Conservation (phyloP, 2,329 filamentous ascomycete genomes). For the Pseudogymnoascus sp. region DNA sequence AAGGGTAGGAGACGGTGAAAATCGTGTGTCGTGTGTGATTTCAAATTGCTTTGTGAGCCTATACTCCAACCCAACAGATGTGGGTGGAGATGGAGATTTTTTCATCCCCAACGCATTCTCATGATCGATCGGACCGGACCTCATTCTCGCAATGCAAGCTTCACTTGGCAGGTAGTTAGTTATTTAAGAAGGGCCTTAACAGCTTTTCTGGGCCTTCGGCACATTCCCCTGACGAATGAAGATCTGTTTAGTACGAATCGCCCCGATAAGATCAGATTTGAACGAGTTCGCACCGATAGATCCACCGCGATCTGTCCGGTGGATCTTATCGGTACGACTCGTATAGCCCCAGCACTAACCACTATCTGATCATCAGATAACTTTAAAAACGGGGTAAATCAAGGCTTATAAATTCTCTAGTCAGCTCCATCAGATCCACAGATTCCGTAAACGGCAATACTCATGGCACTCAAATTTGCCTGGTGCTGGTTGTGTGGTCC, state of each 20-base stretch:
- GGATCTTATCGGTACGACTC: neutral
- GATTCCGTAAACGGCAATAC: neutral
- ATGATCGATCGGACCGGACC: neutral
- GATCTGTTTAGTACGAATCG: neutral
- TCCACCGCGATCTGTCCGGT: neutral
- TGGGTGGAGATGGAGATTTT: neutral
- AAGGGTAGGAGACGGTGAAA: neutral
- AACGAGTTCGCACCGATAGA: neutral
- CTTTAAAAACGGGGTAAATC: slow-evolving; percentile 2
- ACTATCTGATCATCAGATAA: slow-evolving; percentile 1
- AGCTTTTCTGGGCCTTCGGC: neutral
- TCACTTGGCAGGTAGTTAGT: neutral
- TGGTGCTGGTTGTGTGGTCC: neutral
- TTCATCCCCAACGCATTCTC: neutral
- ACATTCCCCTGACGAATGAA: neutral
- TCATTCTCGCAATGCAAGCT: neutral
- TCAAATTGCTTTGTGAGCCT: slow-evolving; percentile 1
- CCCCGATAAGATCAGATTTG: neutral
- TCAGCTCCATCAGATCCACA: slow-evolving; percentile 1
- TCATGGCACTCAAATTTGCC: neutral
- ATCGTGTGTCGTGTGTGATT: neutral
- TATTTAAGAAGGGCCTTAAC: neutral
- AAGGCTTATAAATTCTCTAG: neutral
- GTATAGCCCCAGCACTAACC: neutral
- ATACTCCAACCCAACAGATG: neutral